phyloP scores from a whole-genome alignment of 192 early-diverging fungal genomes.

The Backusella macrospora region DNA sequence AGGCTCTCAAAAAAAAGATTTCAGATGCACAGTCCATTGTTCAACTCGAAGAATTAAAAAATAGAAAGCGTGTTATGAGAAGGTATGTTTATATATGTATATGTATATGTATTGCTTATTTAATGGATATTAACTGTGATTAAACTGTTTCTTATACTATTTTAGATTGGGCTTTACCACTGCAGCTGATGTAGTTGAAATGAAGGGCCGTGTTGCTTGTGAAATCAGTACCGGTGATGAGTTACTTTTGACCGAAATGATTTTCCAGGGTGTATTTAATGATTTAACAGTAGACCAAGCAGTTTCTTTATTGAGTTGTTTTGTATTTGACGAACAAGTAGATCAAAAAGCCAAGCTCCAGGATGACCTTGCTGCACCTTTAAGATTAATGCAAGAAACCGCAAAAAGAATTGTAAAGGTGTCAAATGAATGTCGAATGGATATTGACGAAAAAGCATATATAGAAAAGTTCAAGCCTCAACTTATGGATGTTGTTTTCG shows the following conservation, averaged over 20 bases:
- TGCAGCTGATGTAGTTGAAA: slow-evolving; percentile 84
- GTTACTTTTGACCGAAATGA: slow-evolving; percentile 93
- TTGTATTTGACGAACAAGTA: slow-evolving; percentile 84
- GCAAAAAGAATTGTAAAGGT: slow-evolving; percentile 85
- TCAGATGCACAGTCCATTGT: slow-evolving; percentile 78
- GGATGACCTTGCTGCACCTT: slow-evolving; percentile 79
- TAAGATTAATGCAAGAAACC: slow-evolving; percentile 81
- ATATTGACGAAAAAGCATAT: slow-evolving; percentile 88
- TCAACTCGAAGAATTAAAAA: slow-evolving; percentile 92
- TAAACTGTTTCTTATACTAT: slow-evolving; percentile 1
- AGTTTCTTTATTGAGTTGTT: slow-evolving; percentile 87
- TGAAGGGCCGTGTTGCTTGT: slow-evolving; percentile 98
- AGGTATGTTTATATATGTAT: slow-evolving; percentile 42
- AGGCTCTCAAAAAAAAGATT: slow-evolving; percentile 71
- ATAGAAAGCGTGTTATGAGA: slow-evolving; percentile 87
- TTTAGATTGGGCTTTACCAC: slow-evolving; percentile 79
- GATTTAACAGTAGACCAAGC: slow-evolving; percentile 87
- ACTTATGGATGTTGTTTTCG: slow-evolving; percentile 94
- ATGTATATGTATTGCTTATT: background rate
- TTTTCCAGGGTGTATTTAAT: slow-evolving; percentile 95
- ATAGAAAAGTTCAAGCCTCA: slow-evolving; percentile 82
- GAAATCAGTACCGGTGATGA: slow-evolving; percentile 96
- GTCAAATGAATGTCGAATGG: slow-evolving; percentile 86
- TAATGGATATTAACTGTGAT: background rate
- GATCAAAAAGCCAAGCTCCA: slow-evolving; percentile 56